Evolutionary conservation across 805 yeast genomes (phyloP).

Genomic region (Debaryomyces tyrocola): DNA sequence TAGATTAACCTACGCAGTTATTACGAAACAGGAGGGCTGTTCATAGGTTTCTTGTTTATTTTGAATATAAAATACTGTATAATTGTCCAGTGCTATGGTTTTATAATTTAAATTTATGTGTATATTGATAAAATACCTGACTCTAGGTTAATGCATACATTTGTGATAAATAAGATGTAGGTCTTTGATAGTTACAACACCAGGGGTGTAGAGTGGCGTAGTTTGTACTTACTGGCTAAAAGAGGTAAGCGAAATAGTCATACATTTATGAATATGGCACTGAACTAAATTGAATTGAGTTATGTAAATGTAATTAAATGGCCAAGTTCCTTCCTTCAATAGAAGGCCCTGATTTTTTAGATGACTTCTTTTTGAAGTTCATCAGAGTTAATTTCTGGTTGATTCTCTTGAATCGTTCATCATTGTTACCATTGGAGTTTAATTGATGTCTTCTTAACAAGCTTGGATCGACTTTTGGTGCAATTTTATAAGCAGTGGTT

Average conservation of each 20-base stretch:
- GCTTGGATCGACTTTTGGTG: constrained; percentile 72
- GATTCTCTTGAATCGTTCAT: constrained; percentile 80
- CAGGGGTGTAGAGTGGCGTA: no score
- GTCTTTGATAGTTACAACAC: no score
- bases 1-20: constrained; percentile 38
- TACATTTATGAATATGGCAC: no score
- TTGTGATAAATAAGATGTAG: constrained; percentile 2
- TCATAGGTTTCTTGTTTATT: constrained; percentile 6
- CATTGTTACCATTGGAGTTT: constrained; percentile 48
- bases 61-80: constrained; percentile 1
- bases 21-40: constrained; percentile 1
- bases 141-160: constrained; percentile 16
- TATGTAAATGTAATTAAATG: constrained; percentile 20
- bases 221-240: no score
- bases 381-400: constrained; percentile 55
- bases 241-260: no score
- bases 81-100: constrained; percentile 5
- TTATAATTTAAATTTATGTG: constrained; percentile 13
- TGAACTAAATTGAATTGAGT: neutral
- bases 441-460: constrained; percentile 43
- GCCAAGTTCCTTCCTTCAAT: constrained; percentile 70
- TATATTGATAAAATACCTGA: constrained; percentile 18
- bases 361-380: constrained; percentile 47
- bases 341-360: constrained; percentile 71
- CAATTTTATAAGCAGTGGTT: constrained; percentile 84